Evolutionary conservation across 345 rosid genomes (phyloP).

Genomic region (Capsella bursapastoris): DNA sequence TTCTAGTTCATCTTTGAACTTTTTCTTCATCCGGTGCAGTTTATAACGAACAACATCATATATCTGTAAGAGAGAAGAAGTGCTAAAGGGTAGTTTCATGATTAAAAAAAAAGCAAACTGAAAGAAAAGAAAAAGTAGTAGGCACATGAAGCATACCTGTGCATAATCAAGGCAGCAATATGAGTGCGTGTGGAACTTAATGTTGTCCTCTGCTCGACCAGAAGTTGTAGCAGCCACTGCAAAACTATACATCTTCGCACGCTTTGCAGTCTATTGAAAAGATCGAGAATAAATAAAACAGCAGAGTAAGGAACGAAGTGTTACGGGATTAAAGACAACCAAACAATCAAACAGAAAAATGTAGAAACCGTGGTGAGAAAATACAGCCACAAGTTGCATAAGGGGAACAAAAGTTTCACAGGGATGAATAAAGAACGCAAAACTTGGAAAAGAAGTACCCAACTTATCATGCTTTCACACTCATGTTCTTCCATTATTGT

Average conservation of each 20-base stretch:
- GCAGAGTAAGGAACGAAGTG: not conserved
- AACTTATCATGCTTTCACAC: not conserved
- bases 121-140: not conserved
- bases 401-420: too few species aligned
- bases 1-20: slow-evolving; percentile 79
- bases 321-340: not conserved
- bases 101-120: slow-evolving; percentile 1
- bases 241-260: slow-evolving; percentile 24
- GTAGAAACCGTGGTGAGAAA: not conserved
- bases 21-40: slow-evolving; percentile 74
- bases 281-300: slow-evolving; percentile 18
- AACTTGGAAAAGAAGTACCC: too few species aligned
- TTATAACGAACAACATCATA: slow-evolving; percentile 79
- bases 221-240: slow-evolving; percentile 73
- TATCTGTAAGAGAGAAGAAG: slow-evolving; percentile 57
- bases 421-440: too few species aligned
- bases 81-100: not conserved
- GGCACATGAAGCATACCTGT: slow-evolving; percentile 53
- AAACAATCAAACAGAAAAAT: slow-evolving; percentile 11
- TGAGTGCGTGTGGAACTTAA: slow-evolving; percentile 78
- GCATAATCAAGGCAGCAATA: slow-evolving; percentile 89
- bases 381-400: not conserved
- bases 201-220: slow-evolving; percentile 77
- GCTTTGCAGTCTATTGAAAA: slow-evolving; percentile 7
- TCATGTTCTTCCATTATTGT: not conserved